Base-by-base conservation (phyloP, 2,329 filamentous ascomycete genomes). In the Sclerotinia trifoliorum region DNA sequence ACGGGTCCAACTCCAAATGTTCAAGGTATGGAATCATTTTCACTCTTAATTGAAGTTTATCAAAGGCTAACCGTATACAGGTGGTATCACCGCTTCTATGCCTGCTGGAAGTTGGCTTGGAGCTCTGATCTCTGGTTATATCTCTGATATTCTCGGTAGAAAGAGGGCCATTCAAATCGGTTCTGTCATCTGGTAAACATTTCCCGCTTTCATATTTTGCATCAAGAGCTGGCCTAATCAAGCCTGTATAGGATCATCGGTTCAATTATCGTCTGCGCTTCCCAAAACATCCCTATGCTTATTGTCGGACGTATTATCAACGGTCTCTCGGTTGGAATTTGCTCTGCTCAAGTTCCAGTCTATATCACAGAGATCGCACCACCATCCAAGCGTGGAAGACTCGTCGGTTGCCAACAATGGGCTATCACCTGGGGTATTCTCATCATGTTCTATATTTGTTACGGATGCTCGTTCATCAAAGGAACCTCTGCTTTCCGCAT, bases 341-440 rank as follows among this genome's bases (percentile, higher is more conserved):
- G 85, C 70, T 89, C 86, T 49, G 86, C 87, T 3, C 87, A 90
- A 74, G 88, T 89, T 2, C 87, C 88, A 4, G 87, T 90, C 44
- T 91, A 90, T 75, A 84, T 90, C 29, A 84, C 87, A 29, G 89
- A 91, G 76, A 82, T 91, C 42, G 86, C 88, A 24, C 85, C 85
- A 58, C 83, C 84, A 1, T 78, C 78, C 46, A 82, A 81, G 73
- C 84, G 89, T 70, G 89, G 89, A 21, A 84, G 87, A 55, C 82
- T 93, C 46, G 88, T 93, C 21, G 87, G 89, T 65, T 84, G 86
- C 55, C 90, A 93, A 77, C 90, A 93, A 77, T 90, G 75, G 72
- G 73, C 72, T 70, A 68, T 68, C 46, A 90, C 90, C 70, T 90
- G 83, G 83, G 88, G 86, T 71, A 89, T 90, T 71, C 75, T 90